phyloP scores from a whole-genome alignment of 805 yeast species.

The Scheffersomyces amazonensis region DNA sequence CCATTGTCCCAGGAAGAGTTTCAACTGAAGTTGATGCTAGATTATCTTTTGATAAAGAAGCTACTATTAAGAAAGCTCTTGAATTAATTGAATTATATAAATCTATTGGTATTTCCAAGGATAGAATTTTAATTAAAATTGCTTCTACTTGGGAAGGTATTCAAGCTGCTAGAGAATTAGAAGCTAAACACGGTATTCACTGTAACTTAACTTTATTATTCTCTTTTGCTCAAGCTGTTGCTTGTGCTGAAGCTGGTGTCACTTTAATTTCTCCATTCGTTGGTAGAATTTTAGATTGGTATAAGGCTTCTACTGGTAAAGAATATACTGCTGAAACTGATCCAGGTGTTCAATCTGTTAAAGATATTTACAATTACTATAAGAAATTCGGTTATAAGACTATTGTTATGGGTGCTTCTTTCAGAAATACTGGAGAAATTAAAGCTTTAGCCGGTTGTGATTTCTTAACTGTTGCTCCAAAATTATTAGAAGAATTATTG shows the following conservation, averaged over 20 bases:
- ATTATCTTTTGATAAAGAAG: constrained; percentile 92
- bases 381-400: constrained; percentile 95
- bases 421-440: constrained; percentile 96
- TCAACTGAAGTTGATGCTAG: constrained; percentile 99
- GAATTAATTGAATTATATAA: constrained; percentile 86
- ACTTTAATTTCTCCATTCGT: constrained; percentile 98
- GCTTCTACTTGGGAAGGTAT: constrained; percentile 99
- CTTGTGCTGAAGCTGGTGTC: constrained; percentile 96
- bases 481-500: constrained; percentile 81
- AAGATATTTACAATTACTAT: constrained; percentile 91
- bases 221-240: constrained; percentile 97
- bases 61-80: constrained; percentile 89
- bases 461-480: constrained; percentile 92
- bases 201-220: constrained; percentile 92
- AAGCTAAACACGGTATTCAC: constrained; percentile 86
- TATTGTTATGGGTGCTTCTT: constrained; percentile 99
- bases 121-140: constrained; percentile 89
- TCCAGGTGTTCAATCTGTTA: constrained; percentile 95
- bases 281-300: constrained; percentile 98
- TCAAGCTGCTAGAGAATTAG: constrained; percentile 96
- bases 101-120: constrained; percentile 80
- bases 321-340: constrained; percentile 75
- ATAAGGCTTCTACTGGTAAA: constrained; percentile 91
- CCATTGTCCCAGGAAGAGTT: constrained; percentile 97
- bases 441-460: constrained; percentile 97